Evolutionary conservation across 352 stramenopile genomes (phyloP), one percentile per base, ranked within the genome.

Genomic region (Phytophthora macrochlamydospora): DNA sequence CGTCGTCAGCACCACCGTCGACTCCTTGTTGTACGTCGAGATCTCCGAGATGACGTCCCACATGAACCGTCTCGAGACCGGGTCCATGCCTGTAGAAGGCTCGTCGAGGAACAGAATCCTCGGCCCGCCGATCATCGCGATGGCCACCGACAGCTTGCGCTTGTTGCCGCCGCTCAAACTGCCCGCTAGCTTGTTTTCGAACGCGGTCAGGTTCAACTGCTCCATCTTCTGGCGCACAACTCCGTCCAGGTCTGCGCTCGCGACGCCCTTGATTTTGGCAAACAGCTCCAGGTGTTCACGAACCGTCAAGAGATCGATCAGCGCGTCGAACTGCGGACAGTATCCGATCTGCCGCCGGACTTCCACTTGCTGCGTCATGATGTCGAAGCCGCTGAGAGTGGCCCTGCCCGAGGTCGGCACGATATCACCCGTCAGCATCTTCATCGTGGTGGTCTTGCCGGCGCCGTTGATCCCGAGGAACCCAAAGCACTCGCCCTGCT

Each of bases 91-190:
- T 7, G 94, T 92, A 13, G 87, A 97, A 14, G 91, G 87, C 58
- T 98, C 94, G 69, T 98, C 94, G 11, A 98, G 73, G 62, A 98
- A 85, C 11, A 98, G 65, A 24, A 99, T 89, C 24, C 97, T 71
- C 1, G 94, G 91, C 30, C 92, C 79, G 8, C 95, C 96, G 64
- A 99, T 97, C 55, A 97, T 96, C 12, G 96, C 89, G 48, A 98
- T 92, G 7, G 94, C 96, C 9, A 99, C 80, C 43, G 81, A 97
- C 11, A 99, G 72, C 51, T 97, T 97, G 43, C 97, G 80, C 62
- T 99, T 98, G 56, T 94, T 87, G 33, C 97, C 97, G 38, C 91
- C 91, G 7, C 78, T 92, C 14, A 96, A 83, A 18, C 70, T 75
- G 4, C 73, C 70, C 2, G 83, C 76, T 44, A 89, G 72, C 59